These are phyloP conservation scores for Yarrowia sp. DNA, from an alignment of 805 yeast species.

Conservation along the genomic window DNA sequence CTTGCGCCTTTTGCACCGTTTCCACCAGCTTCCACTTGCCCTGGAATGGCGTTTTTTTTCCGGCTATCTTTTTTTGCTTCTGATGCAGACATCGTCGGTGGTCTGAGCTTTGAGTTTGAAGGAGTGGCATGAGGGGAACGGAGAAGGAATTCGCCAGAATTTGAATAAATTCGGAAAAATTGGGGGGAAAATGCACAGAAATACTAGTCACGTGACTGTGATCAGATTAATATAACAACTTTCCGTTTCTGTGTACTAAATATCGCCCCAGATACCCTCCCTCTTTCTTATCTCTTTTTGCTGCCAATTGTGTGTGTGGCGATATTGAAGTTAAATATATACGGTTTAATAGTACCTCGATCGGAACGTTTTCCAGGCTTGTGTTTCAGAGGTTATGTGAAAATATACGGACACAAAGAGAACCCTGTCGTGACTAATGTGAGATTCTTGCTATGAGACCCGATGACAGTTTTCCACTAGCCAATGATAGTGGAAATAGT, in stretches of 20 bases:
- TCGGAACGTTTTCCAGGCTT: not conserved
- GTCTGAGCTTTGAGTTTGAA: not conserved
- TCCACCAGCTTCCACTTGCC: not conserved
- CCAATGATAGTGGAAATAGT: not conserved
- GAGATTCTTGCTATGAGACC: too few relatives aligned
- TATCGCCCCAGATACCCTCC: not conserved
- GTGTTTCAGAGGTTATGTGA: too few relatives aligned
- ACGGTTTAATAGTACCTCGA: slow-evolving; percentile 5
- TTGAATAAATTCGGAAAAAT: not conserved
- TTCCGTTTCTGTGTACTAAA: too few relatives aligned
- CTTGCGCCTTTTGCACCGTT: not conserved
- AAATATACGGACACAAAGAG: not conserved
- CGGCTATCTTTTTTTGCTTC: slow-evolving; percentile 18
- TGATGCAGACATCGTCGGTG: slow-evolving; percentile 13
- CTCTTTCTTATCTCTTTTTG: slow-evolving; percentile 1
- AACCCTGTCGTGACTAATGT: not conserved
- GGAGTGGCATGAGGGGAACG: not conserved
- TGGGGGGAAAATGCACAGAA: too few relatives aligned
- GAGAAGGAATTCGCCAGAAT: too few relatives aligned
- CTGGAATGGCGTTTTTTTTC: not conserved
- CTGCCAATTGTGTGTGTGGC: slow-evolving; percentile 5
- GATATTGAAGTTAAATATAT: not conserved
- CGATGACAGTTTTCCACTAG: too few relatives aligned
- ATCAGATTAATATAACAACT: too few relatives aligned
- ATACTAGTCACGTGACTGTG: too few relatives aligned